Percentiles rank a stretch among this genome's conserved stretches.
Conservation (phyloP, 805 yeast genomes). For the Blastobotrys muscicola region DNA sequence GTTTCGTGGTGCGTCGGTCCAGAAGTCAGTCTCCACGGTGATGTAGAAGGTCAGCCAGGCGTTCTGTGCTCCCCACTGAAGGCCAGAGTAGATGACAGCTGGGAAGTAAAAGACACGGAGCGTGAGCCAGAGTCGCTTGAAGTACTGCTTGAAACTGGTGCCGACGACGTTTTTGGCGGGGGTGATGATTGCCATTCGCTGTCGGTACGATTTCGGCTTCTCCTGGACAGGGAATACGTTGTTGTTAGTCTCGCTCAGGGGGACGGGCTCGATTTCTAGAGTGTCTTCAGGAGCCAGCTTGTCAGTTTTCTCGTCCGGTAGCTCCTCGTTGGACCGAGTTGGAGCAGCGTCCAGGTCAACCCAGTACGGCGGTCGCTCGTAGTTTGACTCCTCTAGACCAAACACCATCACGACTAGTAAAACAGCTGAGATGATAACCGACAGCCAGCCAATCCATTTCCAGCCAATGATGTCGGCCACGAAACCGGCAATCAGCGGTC, state of each 20-base stretch:
- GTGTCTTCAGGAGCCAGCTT: too few species aligned
- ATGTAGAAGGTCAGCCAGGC: constrained; percentile 66
- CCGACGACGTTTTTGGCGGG: constrained; percentile 50
- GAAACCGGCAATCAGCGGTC: constrained; percentile 70
- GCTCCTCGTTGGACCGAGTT: too few species aligned
- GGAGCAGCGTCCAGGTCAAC: too few species aligned
- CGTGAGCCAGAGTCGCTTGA: constrained; percentile 40
- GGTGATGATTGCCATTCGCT: constrained; percentile 23
- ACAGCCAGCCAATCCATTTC: constrained; percentile 70
- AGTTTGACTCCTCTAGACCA: constrained; percentile 60
- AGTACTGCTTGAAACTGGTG: constrained; percentile 55
- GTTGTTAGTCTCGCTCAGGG: not conserved
- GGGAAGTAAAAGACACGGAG: constrained; percentile 35
- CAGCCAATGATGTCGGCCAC: constrained; percentile 50
- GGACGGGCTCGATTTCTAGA: too few species aligned
- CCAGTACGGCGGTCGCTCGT: constrained; percentile 23
- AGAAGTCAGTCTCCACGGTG: constrained; percentile 61
- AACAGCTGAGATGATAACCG: constrained; percentile 54
- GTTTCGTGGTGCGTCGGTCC: constrained; percentile 57
- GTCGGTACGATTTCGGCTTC: constrained; percentile 2
- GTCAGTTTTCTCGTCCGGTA: too few species aligned
- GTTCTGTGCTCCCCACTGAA: constrained; percentile 74
- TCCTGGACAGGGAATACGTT: not conserved
- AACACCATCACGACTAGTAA: constrained; percentile 45
- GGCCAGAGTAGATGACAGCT: constrained; percentile 48